Evolutionary conservation across 805 yeast genomes (phyloP).

Genomic region (Yamadazyma tumulicola): DNA sequence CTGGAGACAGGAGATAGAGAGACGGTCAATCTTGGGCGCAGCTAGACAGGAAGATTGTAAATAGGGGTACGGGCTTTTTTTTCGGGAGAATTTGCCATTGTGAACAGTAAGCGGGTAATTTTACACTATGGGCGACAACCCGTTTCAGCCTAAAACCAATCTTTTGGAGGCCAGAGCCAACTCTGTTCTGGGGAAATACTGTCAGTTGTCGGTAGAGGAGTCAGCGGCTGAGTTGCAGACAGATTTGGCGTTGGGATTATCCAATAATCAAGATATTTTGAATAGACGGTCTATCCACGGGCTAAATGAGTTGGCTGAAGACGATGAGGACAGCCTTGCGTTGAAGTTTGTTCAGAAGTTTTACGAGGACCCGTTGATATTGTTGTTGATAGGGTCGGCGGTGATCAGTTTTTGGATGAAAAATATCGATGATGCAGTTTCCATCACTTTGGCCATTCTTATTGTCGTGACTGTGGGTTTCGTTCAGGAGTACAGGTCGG

Average conservation of each 20-base stretch:
- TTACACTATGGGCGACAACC: slow-evolving; percentile 37
- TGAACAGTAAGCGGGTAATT: no score
- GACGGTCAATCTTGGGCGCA: no score
- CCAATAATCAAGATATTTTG: slow-evolving; percentile 64
- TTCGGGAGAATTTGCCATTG: no score
- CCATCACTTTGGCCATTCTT: slow-evolving; percentile 85
- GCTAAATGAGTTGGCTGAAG: slow-evolving; percentile 67
- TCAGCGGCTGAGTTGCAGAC: slow-evolving; percentile 63
- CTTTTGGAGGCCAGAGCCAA: slow-evolving; percentile 16
- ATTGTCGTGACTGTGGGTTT: slow-evolving; percentile 97
- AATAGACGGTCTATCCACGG: slow-evolving; percentile 77
- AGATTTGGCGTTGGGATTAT: slow-evolving; percentile 56
- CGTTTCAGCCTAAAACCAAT: slow-evolving; percentile 24
- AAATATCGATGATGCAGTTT: slow-evolving; percentile 93
- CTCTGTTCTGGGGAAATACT: slow-evolving; percentile 63
- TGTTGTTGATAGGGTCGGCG: slow-evolving; percentile 87
- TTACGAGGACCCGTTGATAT: slow-evolving; percentile 86
- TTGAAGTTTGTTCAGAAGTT: slow-evolving; percentile 75
- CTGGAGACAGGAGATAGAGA: no score
- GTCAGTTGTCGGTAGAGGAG: slow-evolving; percentile 62
- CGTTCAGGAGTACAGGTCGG: slow-evolving; percentile 95
- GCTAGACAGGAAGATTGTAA: no score
- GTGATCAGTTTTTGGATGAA: slow-evolving; percentile 85
- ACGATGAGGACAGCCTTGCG: slow-evolving; percentile 73
- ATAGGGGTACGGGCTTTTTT: no score